Evolutionary conservation across 1,284 basidiomycete species (phyloP).

Genomic region (Trichosporon faecale): DNA sequence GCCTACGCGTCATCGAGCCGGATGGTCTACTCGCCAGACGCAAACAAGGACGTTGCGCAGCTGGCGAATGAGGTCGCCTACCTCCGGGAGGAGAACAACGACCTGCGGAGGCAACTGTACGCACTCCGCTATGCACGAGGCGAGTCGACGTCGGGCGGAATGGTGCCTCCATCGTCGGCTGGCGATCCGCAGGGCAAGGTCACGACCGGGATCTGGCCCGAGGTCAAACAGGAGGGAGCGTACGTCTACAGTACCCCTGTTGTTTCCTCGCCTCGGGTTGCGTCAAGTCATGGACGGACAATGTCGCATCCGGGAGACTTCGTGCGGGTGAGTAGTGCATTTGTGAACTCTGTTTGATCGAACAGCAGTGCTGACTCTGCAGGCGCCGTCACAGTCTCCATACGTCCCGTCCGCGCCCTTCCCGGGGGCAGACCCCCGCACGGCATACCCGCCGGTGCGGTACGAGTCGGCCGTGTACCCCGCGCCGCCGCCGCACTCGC

Average conservation of each 20-base stretch:
- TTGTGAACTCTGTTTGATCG: conserved; percentile 11
- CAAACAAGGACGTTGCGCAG: conserved; percentile 35
- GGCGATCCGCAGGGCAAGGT: conserved; percentile 18
- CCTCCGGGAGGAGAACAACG: conserved; percentile 46
- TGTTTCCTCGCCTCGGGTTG: conserved; percentile 21
- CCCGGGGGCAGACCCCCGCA: conserved; percentile 35
- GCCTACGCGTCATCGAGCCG: conserved; percentile 28
- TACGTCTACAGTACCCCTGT: conserved; percentile 21
- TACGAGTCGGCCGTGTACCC: conserved; percentile 40
- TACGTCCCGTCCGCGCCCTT: conserved; percentile 37
- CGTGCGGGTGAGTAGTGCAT: conserved; percentile 25
- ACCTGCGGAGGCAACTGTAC: conserved; percentile 44
- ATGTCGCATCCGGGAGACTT: conserved; percentile 28
- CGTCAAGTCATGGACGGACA: conserved; percentile 24
- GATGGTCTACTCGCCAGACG: conserved; percentile 31
- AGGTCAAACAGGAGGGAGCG: conserved; percentile 23
- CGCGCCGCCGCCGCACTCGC: conserved; percentile 27
- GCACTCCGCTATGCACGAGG: conserved; percentile 27
- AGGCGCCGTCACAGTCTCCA: conserved; percentile 44
- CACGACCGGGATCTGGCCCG: conserved; percentile 19
- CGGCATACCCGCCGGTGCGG: conserved; percentile 29
- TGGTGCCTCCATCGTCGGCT: conserved; percentile 12
- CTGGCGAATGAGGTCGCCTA: conserved; percentile 43
- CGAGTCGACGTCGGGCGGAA: conserved; percentile 8
- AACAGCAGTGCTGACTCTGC: neutral